Evolutionary conservation across 495 filamentous ascomycete species (phyloP).

Genomic region (Neurospora discreta): DNA sequence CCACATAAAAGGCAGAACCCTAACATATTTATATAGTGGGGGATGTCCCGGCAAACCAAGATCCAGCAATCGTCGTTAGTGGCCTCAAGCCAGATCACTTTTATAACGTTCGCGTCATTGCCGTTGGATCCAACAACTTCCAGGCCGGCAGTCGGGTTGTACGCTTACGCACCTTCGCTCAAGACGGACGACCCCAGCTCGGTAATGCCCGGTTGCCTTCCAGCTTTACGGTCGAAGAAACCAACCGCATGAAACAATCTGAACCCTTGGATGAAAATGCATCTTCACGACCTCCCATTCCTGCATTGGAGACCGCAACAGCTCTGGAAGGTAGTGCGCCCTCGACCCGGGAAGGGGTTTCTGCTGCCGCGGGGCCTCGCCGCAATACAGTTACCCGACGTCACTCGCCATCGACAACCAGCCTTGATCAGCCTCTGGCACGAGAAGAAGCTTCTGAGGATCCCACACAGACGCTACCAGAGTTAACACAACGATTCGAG

Average conservation of each 20-base stretch:
- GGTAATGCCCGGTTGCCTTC: conserved; percentile 41
- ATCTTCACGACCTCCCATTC: conserved; percentile 26
- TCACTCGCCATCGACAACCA: conserved; percentile 60
- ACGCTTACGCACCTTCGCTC: conserved; percentile 56
- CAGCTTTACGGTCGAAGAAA: conserved; percentile 40
- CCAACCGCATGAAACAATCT: conserved; percentile 26
- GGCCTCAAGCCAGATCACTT: conserved; percentile 75
- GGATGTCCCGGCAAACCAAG: conserved; percentile 64
- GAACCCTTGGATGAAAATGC: conserved; percentile 29
- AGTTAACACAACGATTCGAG: conserved; percentile 62
- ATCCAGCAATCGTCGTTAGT: conserved; percentile 81
- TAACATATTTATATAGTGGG: conserved; percentile 48
- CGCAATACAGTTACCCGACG: conserved; percentile 62
- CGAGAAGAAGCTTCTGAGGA: conserved; percentile 32
- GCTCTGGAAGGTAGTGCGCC: conserved; percentile 38
- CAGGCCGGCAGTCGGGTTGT: conserved; percentile 79
- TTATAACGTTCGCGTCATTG: conserved; percentile 86
- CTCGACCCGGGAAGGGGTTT: conserved; percentile 52
- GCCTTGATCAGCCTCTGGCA: conserved; percentile 41
- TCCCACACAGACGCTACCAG: conserved; percentile 34
- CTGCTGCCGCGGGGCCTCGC: conserved; percentile 43
- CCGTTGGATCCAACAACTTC: conserved; percentile 80
- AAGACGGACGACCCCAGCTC: conserved; percentile 44
- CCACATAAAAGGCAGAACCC: not conserved
- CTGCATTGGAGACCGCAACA: conserved; percentile 44